Evolutionary conservation across 352 stramenopile genomes (phyloP).

Genomic region (Phytophthora citricola): DNA sequence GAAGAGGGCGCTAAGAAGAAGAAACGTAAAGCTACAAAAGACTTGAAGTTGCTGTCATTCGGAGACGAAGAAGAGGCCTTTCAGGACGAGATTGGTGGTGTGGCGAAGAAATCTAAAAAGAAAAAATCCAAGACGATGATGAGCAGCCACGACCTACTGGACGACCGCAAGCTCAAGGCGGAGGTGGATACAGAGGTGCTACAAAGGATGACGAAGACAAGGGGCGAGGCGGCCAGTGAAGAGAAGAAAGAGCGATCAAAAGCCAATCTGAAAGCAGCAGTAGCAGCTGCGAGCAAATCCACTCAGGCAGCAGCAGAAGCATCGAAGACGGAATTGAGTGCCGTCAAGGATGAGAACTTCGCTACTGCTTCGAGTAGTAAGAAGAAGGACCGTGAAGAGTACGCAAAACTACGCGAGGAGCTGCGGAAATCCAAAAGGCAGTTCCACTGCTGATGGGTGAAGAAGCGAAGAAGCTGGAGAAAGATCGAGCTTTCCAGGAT

Average conservation of each 20-base stretch:
- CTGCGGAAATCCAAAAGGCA: constrained; percentile 71
- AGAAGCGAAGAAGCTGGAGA: constrained; percentile 65
- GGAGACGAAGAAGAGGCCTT: constrained; percentile 89
- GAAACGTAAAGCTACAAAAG: constrained; percentile 92
- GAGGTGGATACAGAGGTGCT: constrained; percentile 67
- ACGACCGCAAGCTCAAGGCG: constrained; percentile 68
- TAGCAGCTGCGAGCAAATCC: constrained; percentile 35
- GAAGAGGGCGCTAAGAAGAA: constrained; percentile 48
- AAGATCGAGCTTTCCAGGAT: constrained; percentile 62
- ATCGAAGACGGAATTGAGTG: neutral
- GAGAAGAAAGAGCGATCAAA: constrained; percentile 48
- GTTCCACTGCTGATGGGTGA: constrained; percentile 59
- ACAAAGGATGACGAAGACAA: constrained; percentile 56
- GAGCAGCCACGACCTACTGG: constrained; percentile 76
- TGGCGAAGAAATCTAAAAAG: constrained; percentile 48
- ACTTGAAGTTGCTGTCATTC: constrained; percentile 97
- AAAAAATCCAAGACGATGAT: constrained; percentile 72
- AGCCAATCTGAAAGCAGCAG: constrained; percentile 53
- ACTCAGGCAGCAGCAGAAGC: constrained; percentile 18
- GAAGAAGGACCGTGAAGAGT: constrained; percentile 61
- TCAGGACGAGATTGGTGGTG: constrained; percentile 48
- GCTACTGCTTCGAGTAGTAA: constrained; percentile 17
- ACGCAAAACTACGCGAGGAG: constrained; percentile 71
- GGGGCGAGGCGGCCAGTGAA: constrained; percentile 11
- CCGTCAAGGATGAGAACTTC: constrained; percentile 12